Evolutionary conservation across 1,284 basidiomycete genomes (phyloP), one percentile per base, ranked within the genome.

Genomic region (Malassezia yamatoensis): DNA sequence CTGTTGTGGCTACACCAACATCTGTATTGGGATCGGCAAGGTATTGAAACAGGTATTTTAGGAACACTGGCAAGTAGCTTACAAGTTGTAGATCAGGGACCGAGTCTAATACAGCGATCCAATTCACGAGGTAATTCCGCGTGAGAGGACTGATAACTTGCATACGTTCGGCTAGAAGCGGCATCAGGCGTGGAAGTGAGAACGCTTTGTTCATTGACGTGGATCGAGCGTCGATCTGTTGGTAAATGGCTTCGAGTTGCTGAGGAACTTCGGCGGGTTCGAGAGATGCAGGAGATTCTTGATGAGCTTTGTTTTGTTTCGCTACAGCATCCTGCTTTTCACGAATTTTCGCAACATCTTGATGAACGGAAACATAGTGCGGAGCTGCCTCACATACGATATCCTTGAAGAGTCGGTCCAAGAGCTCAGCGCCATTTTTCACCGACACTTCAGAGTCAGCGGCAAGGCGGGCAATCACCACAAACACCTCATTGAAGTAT

Each of bases 401-500:
- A 67, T 99, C 94, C 75, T 98, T 96, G 69, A 99, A 81, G 15
- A 96, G 81, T 24, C 94, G 83, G 76, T 99, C 94, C 52, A 98
- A 82, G n/a, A 99, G 82, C 75, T 99, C 94, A 1, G 93, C 91
- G 8, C 93, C 94, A 70, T 98, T 98, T 82, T 96, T 96, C 63
- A 98, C 94, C 2, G 93, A 93, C 47, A 90, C 75, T 67, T 98
- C 94, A 0, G 90, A 87, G 75, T 99, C 94, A 38, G 93, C 90
- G 6, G 90, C 88, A 53, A 99, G 86, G 90, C 94, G 67, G 24
- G 61, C 44, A 41, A 98, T 81, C 1, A 89, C 86, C 76, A 98
- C 94, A 68, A 99, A 99, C 54, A 96, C 89, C 58, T 93, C 88
- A 73, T 99, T 98, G 78, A 98, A 99, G 76, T 93, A 96, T 18